These are phyloP conservation scores for Rhodotorula sp. DNA, from an alignment of 1,284 basidiomycete genomes.

Conservation along the genomic window DNA sequence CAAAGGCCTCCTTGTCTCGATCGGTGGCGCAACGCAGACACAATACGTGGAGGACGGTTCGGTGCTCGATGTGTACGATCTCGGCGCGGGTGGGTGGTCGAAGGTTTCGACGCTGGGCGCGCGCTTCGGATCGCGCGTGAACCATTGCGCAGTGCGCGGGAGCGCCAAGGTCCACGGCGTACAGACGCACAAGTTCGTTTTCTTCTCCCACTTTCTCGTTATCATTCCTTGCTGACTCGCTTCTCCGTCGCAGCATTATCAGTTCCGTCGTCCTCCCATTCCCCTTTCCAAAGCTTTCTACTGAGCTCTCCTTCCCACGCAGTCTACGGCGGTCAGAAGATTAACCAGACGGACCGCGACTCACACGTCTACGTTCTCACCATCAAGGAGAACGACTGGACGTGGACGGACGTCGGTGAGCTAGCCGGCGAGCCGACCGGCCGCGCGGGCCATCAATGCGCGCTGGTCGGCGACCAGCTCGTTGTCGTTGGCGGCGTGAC, in stretches of 20 bases:
- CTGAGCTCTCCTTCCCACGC: background rate
- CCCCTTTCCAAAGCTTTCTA: no score
- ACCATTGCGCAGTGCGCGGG: conserved; percentile 46
- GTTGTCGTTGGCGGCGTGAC: conserved; percentile 45
- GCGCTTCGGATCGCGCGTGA: conserved; percentile 39
- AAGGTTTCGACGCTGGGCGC: conserved; percentile 43
- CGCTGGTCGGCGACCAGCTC: conserved; percentile 42
- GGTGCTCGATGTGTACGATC: conserved; percentile 46
- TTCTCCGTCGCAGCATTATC: no score
- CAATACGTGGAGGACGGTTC: conserved; percentile 39
- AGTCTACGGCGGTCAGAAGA: conserved; percentile 43
- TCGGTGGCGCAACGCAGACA: conserved; percentile 45
- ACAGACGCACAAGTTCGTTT: conserved; percentile 27
- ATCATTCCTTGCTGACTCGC: background rate
- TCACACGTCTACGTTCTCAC: conserved; percentile 44
- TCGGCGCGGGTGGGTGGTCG: conserved; percentile 44
- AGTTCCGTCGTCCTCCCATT: no score
- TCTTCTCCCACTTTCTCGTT: background rate
- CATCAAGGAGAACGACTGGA: conserved; percentile 38
- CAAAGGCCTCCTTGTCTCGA: conserved; percentile 44
- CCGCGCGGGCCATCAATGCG: conserved; percentile 45
- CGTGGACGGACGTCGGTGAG: conserved; percentile 42
- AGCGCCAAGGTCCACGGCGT: conserved; percentile 45
- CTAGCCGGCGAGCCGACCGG: conserved; percentile 43
- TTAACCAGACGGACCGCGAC: conserved; percentile 43